Evolutionary conservation across 371 early-diverging fungal species (phyloP).

Genomic region (Synchytrium microbalum): DNA sequence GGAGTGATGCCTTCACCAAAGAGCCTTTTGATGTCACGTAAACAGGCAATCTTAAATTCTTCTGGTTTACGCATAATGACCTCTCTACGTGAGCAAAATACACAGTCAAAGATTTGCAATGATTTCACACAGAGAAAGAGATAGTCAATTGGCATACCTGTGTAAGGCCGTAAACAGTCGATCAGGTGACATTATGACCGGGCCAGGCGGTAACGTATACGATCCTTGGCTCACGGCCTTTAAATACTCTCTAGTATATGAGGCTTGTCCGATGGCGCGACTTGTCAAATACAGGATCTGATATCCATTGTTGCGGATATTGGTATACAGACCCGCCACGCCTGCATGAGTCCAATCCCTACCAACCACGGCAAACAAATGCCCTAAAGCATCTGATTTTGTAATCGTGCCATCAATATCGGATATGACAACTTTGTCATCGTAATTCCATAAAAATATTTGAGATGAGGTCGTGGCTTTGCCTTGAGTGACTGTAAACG

Average conservation of each 20-base stretch:
- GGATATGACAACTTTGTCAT: slow-evolving; percentile 88
- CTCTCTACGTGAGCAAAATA: slow-evolving; percentile 49
- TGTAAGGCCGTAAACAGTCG: slow-evolving; percentile 89
- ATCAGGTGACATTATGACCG: slow-evolving; percentile 96
- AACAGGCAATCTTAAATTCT: slow-evolving; percentile 95
- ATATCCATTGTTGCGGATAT: slow-evolving; percentile 92
- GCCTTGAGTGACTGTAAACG: slow-evolving; percentile 81
- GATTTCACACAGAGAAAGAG: slow-evolving; percentile 1
- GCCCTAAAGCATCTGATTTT: slow-evolving; percentile 96
- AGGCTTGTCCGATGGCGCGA: slow-evolving; percentile 92
- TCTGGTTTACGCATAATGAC: slow-evolving; percentile 93
- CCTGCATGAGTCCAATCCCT: slow-evolving; percentile 98
- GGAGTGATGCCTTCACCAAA: slow-evolving; percentile 65
- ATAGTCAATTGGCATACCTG: slow-evolving; percentile 29
- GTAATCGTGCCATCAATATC: slow-evolving; percentile 99
- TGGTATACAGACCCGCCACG: slow-evolving; percentile 93
- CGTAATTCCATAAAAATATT: slow-evolving; percentile 83
- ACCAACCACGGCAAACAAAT: slow-evolving; percentile 96
- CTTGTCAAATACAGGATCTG: slow-evolving; percentile 94
- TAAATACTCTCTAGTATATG: slow-evolving; percentile 85
- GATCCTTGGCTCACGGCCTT: slow-evolving; percentile 81
- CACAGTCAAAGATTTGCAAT: too few species aligned
- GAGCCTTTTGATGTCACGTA: slow-evolving; percentile 82
- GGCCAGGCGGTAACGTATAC: slow-evolving; percentile 91
- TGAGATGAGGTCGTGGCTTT: slow-evolving; percentile 71